A percentile compares a stretch with the other conserved stretches of the same genome.
Conservation (phyloP, 2,329 filamentous ascomycete genomes). For the Diplocarpon rosae region DNA sequence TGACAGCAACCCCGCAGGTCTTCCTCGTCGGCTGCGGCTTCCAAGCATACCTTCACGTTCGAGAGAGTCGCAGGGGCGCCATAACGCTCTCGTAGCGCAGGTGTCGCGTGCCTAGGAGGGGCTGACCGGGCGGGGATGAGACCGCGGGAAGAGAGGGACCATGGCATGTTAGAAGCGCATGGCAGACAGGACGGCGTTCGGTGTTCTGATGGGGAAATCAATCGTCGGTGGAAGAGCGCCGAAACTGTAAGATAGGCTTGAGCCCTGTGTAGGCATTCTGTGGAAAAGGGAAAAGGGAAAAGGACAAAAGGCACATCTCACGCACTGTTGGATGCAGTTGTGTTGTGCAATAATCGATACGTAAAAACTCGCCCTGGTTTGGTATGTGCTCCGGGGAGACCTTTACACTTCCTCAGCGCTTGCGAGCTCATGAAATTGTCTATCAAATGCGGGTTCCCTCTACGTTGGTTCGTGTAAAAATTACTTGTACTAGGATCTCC, state of each 20-base stretch:
- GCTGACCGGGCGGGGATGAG: neutral
- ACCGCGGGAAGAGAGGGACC: neutral
- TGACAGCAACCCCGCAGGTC: slow-evolving; percentile 37
- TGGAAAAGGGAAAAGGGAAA: neutral
- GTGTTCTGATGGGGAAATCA: slow-evolving; percentile 10
- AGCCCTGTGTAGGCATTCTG: neutral
- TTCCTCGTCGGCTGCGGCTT: slow-evolving; percentile 89
- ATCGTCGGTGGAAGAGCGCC: neutral
- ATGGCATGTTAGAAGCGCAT: neutral
- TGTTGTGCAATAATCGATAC: no score
- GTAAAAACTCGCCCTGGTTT: no score
- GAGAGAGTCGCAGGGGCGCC: slow-evolving; percentile 71
- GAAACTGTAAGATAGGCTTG: neutral
- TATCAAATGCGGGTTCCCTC: no score
- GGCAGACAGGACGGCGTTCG: slow-evolving; percentile 13
- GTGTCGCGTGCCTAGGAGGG: neutral
- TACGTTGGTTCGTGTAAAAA: no score
- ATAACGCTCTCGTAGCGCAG: slow-evolving; percentile 53
- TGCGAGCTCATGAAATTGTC: no score
- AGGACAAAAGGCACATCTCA: no score
- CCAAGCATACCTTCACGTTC: slow-evolving; percentile 76
- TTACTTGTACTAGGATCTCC: no score
- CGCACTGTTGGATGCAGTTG: no score
- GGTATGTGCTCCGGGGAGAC: no score
- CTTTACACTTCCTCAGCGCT: no score